Evolutionary conservation across 2,329 filamentous ascomycete genomes (phyloP), one percentile per base, ranked within the genome.

Genomic region (Xylariaceae sp.): DNA sequence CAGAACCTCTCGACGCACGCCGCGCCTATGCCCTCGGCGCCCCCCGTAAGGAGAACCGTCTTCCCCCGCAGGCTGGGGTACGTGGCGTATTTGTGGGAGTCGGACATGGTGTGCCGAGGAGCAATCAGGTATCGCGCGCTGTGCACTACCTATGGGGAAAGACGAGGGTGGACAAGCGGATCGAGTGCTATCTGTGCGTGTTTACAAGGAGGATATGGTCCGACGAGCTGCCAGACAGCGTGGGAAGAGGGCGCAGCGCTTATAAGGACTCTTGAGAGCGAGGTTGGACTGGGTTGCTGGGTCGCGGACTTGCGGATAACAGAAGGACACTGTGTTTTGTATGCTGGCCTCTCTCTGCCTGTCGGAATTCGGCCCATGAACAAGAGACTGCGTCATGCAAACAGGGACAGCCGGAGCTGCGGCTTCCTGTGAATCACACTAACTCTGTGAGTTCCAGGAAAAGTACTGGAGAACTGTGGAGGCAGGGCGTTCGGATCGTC

Each of bases 21-120:
- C 1, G 73, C 71, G 34, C 76, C 76, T 51, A 79, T 78, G 12
- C 76, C 76, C 50, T 73, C 70, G 30, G 75, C 75, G 2, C 73
- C 76, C 34, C 76, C 76, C 0, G 74, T 72, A 53, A 78, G 69
- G 34, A 78, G 63, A 3, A 78, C 72, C 2, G 63, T 70, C 57
- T 71, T 70, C 63, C 59, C 71, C 30, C 62, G 64, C 34, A 76
- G 63, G 60, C 72, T 75, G 8, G 73, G 74, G 51, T 76, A 76
- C 2, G 62, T 70, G 21, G 74, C 74, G 49, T 63, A 70, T 15
- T 64, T 10, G 26, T 55, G 51, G 29, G 16, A 18, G 7, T 42
- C 18, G 13, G 52, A 19, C 55, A 57, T 57, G 42, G 15, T 19
- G 48, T 52, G 48, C 18, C 29, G 44, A 26, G 40, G 21, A 36